Evolutionary conservation across 345 rosid species (phyloP).

Genomic region (Schrenkiella parvula): DNA sequence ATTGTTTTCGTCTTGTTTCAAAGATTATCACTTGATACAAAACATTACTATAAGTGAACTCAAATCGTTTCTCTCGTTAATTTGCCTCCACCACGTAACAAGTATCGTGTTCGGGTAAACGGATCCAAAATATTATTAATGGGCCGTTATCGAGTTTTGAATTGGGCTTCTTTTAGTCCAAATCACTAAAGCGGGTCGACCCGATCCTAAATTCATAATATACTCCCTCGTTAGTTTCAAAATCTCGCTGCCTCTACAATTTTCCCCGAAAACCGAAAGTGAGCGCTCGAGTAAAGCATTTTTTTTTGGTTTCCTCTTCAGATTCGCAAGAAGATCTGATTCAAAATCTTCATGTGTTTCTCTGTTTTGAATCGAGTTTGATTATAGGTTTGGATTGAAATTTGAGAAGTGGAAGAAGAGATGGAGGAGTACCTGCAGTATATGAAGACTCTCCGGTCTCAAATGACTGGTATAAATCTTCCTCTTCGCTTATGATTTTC

Average conservation of each 20-base stretch:
- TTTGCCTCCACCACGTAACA: not conserved
- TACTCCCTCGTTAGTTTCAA: not conserved
- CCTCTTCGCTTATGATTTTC: not conserved
- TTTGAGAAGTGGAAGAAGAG: slow-evolving; percentile 20
- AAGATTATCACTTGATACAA: not conserved
- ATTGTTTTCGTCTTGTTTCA: not conserved
- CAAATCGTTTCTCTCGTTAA: no score
- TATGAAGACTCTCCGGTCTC: slow-evolving; percentile 72
- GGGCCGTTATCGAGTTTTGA: not conserved
- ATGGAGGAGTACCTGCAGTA: slow-evolving; percentile 88
- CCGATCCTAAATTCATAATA: not conserved
- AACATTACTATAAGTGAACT: not conserved
- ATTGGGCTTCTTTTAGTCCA: not conserved
- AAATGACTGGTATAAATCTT: slow-evolving; percentile 56
- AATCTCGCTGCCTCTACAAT: not conserved
- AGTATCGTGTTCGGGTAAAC: not conserved
- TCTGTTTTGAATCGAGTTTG: not conserved
- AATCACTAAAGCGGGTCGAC: not conserved
- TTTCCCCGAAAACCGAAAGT: not conserved
- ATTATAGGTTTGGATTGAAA: not conserved
- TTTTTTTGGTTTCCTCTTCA: not conserved
- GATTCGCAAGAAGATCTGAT: slow-evolving; percentile 3
- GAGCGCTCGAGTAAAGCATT: not conserved
- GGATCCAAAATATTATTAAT: not conserved
- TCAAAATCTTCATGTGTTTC: not conserved